Percentiles rank a stretch among this genome's conserved stretches.
phyloP scores from a whole-genome alignment of 2,329 filamentous ascomycete genomes.

The Diplodia sapinea region DNA sequence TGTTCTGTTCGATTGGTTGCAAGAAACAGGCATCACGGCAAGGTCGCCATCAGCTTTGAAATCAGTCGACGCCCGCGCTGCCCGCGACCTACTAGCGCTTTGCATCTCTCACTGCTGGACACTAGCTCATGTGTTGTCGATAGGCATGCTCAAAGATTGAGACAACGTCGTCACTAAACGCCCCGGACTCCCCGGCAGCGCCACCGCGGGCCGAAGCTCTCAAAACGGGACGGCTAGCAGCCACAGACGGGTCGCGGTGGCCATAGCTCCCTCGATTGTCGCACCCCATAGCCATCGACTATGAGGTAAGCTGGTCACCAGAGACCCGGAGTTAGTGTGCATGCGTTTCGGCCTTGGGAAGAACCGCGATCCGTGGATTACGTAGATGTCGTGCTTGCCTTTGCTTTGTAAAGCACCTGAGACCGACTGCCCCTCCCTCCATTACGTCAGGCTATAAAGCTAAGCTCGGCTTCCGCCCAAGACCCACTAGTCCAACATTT shows the following conservation, averaged over 20 bases:
- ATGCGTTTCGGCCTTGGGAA: background rate
- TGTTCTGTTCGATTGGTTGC: background rate
- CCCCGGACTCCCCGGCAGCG: background rate
- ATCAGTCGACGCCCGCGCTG: background rate
- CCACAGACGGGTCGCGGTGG: background rate
- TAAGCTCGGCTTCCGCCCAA: no score
- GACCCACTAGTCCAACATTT: background rate
- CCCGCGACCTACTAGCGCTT: background rate
- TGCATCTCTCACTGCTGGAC: background rate
- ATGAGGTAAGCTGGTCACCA: conserved; percentile 10
- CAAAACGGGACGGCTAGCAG: background rate
- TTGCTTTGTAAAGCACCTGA: conserved; percentile 8
- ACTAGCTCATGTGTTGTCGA: background rate
- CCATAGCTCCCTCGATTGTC: conserved; percentile 7
- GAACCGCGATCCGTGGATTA: background rate
- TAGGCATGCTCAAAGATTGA: background rate
- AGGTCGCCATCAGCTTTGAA: background rate
- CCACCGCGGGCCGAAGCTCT: background rate
- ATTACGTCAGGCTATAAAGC: conserved; percentile 15
- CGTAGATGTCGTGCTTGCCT: background rate
- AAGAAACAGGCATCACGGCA: background rate
- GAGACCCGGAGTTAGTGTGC: background rate
- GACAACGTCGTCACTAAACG: background rate
- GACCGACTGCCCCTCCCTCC: conserved; percentile 9
- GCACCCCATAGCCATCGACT: no score